Evolutionary conservation across 2,329 filamentous ascomycete genomes (phyloP).

Genomic region (Leptographium flavum): DNA sequence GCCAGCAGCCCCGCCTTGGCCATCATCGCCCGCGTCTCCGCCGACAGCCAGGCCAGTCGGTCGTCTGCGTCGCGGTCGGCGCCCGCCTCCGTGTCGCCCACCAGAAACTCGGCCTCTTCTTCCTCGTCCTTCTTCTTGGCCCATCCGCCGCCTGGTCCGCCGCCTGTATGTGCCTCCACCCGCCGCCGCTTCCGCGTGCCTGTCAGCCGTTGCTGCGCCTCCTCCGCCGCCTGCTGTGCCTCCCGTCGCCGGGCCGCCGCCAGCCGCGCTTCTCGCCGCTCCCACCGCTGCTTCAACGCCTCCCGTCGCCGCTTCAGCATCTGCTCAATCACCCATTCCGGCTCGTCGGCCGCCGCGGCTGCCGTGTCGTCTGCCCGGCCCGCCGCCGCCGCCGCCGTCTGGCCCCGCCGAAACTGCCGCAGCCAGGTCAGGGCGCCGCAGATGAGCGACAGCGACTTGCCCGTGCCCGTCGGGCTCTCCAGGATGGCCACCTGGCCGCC

Average conservation of each 20-base stretch:
- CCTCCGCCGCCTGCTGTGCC: conserved; percentile 33
- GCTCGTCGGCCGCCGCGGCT: conserved; percentile 48
- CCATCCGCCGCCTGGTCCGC: conserved; percentile 14
- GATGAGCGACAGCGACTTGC: conserved; percentile 84
- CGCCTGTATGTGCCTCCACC: conserved; percentile 23
- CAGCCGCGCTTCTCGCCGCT: conserved; percentile 61
- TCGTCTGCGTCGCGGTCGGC: conserved; percentile 18
- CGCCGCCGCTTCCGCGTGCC: conserved; percentile 26
- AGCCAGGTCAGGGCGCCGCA: conserved; percentile 85
- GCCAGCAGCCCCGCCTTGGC: conserved; percentile 43
- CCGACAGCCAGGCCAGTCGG: conserved; percentile 46
- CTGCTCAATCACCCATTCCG: conserved; percentile 73
- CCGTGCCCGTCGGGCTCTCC: conserved; percentile 84
- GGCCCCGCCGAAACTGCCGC: conserved; percentile 57
- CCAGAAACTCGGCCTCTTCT: conserved; percentile 56
- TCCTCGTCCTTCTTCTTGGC: conserved; percentile 21
- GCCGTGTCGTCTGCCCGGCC: conserved; percentile 15
- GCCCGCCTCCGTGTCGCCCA: conserved; percentile 35
- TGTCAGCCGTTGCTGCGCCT: conserved; percentile 10
- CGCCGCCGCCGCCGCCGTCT: conserved; percentile 11
- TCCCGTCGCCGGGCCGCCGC: conserved; percentile 13
- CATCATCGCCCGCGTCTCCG: conserved; percentile 62
- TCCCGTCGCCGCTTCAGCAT: conserved; percentile 54
- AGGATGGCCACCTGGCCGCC: conserved; percentile 73
- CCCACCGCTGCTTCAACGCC: conserved; percentile 50